phyloP scores from a whole-genome alignment of 257 asterid genomes.

The Gentiana straminea region DNA sequence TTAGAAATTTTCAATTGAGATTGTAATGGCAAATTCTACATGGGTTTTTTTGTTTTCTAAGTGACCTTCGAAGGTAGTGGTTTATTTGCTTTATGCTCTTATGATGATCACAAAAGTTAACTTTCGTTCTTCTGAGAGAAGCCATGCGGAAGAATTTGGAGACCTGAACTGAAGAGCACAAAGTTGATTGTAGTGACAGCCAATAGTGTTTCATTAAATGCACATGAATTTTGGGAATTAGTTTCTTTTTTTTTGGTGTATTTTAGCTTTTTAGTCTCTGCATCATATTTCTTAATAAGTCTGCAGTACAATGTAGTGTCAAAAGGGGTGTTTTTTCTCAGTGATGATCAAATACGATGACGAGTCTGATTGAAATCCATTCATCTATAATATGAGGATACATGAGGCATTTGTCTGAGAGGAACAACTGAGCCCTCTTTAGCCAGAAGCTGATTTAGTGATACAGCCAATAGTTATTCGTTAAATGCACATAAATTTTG shows the following conservation, averaged over 20 bases:
- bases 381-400: slow-evolving; percentile 7
- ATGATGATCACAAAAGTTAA: slow-evolving; percentile 10
- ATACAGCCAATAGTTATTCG: too few relatives aligned
- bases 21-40: too few relatives aligned
- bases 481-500: too few relatives aligned
- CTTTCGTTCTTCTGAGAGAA: slow-evolving; percentile 19
- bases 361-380: slow-evolving; percentile 18
- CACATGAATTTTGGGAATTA: too few relatives aligned
- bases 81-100: neutral
- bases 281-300: neutral
- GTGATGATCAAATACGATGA: slow-evolving; percentile 17
- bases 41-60: too few relatives aligned
- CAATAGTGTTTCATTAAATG: too few relatives aligned
- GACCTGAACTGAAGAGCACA: slow-evolving; percentile 20
- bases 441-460: too few relatives aligned
- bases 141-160: slow-evolving; percentile 16
- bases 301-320: neutral
- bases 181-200: too few relatives aligned
- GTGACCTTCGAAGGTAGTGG: too few relatives aligned
- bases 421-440: neutral
- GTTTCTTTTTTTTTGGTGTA: too few relatives aligned
- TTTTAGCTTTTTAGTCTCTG: too few relatives aligned
- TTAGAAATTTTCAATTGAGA: too few relatives aligned
- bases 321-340: slow-evolving; percentile 5
- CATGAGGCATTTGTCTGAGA: slow-evolving; percentile 20